Percentiles rank a stretch among this genome's conserved stretches.
These are phyloP conservation scores for Drechslerella dactyloides DNA, from an alignment of 2,329 filamentous ascomycete species.

Conservation along the genomic window DNA sequence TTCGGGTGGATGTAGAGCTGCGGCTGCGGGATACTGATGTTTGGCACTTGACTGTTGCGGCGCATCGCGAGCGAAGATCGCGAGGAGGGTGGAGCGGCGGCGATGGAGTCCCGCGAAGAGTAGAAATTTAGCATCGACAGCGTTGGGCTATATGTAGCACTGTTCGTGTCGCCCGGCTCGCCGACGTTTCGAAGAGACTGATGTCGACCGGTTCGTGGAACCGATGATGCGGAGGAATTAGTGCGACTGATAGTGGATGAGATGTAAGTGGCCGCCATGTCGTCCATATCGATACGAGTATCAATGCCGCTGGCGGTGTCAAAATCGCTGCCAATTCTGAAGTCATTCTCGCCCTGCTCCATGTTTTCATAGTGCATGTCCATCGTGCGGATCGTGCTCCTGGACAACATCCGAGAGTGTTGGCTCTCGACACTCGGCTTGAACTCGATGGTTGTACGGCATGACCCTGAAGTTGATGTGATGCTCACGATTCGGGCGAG, in stretches of 20 bases:
- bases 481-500: conserved; percentile 43
- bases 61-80: conserved; percentile 31
- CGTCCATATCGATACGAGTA: conserved; percentile 42
- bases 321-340: no score
- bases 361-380: conserved; percentile 37
- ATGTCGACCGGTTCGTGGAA: conserved; percentile 8
- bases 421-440: conserved; percentile 29
- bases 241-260: conserved; percentile 12
- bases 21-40: conserved; percentile 43
- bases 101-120: conserved; percentile 29
- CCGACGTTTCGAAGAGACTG: conserved; percentile 14
- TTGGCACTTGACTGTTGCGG: conserved; percentile 36
- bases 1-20: conserved; percentile 42
- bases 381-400: conserved; percentile 35
- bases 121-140: conserved; percentile 49
- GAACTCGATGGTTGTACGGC: conserved; percentile 42
- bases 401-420: conserved; percentile 32
- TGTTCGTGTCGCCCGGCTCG: conserved; percentile 9
- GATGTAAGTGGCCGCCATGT: conserved; percentile 15
- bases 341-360: no score
- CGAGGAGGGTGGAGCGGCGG: conserved; percentile 27
- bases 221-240: conserved; percentile 16
- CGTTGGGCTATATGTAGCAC: conserved; percentile 37
- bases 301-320: background rate
- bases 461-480: conserved; percentile 45